These are phyloP conservation scores for Alternaria brassicicola DNA, from an alignment of 2,329 filamentous ascomycete species.

Conservation along the genomic window DNA sequence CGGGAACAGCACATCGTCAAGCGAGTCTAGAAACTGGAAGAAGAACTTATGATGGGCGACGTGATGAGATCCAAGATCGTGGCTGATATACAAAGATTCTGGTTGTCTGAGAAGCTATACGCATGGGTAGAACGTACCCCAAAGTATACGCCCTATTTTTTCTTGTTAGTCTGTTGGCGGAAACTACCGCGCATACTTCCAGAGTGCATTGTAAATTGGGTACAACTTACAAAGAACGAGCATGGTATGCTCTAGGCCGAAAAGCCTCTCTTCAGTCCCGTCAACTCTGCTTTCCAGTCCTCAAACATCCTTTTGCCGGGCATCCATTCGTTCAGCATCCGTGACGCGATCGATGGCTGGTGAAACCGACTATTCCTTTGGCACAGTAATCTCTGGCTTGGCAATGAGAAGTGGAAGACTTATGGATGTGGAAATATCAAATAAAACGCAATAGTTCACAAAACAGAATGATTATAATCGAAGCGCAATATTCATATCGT, in stretches of 20 bases:
- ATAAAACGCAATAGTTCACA: too few relatives aligned
- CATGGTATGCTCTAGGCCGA: neutral
- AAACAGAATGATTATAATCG: neutral
- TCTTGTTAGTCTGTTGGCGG: neutral
- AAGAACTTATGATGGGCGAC: neutral
- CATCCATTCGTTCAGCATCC: too few relatives aligned
- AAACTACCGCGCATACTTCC: neutral
- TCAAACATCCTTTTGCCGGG: too few relatives aligned
- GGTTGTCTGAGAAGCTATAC: neutral
- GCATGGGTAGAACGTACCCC: neutral
- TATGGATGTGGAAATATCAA: too few relatives aligned
- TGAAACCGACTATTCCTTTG: too few relatives aligned
- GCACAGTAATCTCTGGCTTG: too few relatives aligned
- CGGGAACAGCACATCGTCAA: neutral
- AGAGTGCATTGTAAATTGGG: neutral
- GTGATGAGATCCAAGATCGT: neutral
- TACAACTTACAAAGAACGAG: neutral
- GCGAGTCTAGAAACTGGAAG: neutral
- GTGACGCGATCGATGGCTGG: too few relatives aligned
- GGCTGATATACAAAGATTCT: neutral
- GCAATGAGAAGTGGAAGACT: too few relatives aligned
- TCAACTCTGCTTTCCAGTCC: neutral
- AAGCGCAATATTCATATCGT: neutral
- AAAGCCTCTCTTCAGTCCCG: neutral
- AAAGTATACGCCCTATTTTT: neutral